A percentile compares a stretch with the other conserved stretches of the same genome.
phyloP scores from a whole-genome alignment of 495 filamentous ascomycete species.

The Aspergillus baeticus region DNA sequence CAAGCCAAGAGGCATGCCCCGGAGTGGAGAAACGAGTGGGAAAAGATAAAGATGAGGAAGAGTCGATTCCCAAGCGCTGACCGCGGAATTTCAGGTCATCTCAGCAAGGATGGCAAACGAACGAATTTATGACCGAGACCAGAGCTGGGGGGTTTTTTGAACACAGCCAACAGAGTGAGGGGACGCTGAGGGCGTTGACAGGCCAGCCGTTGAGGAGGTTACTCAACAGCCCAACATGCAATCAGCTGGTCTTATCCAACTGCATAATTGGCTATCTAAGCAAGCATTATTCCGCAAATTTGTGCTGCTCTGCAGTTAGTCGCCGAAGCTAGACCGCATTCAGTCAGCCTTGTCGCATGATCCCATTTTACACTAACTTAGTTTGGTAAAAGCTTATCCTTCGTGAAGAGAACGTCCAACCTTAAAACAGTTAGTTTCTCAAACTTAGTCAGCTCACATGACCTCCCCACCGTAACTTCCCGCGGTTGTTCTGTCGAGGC shows the following conservation, averaged over 20 bases:
- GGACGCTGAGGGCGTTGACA: background rate
- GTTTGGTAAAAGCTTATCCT: background rate
- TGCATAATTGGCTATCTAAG: conserved; percentile 7
- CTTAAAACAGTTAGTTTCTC: background rate
- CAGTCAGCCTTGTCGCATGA: conserved; percentile 14
- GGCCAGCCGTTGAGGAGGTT: conserved; percentile 15
- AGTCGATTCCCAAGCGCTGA: background rate
- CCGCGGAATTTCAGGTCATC: background rate
- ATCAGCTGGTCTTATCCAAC: conserved; percentile 4
- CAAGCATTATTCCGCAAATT: conserved; percentile 3
- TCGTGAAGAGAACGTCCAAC: background rate
- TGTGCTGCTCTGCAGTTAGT: background rate
- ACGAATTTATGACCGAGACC: background rate
- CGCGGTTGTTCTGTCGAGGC: background rate
- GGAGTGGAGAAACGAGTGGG: conserved; percentile 17
- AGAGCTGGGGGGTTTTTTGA: background rate
- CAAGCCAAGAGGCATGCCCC: conserved; percentile 31
- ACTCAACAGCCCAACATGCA: conserved; percentile 22
- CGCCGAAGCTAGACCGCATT: conserved; percentile 9
- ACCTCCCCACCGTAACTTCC: conserved; percentile 14
- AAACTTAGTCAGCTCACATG: conserved; percentile 10
- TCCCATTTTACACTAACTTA: background rate
- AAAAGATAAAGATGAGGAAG: conserved; percentile 9
- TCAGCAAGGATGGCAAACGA: conserved; percentile 9
- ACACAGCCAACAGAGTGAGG: conserved; percentile 3